These are phyloP conservation scores for Malbranchea cinnamomea DNA, from an alignment of 2,329 filamentous ascomycete species.

Conservation along the genomic window DNA sequence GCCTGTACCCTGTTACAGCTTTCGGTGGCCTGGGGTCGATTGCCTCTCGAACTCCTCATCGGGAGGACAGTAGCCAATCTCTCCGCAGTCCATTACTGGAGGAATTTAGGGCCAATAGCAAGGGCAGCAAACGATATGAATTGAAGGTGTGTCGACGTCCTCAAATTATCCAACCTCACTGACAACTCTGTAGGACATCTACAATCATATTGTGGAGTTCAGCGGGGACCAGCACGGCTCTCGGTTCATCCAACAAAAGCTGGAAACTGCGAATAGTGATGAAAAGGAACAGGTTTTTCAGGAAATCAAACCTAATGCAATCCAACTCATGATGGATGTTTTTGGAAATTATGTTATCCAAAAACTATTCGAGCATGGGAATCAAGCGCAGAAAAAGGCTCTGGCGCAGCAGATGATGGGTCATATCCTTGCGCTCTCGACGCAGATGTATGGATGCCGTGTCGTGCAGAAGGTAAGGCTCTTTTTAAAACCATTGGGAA, in stretches of 20 bases:
- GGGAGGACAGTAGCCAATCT: slow-evolving; percentile 46
- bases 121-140: slow-evolving; percentile 61
- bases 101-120: slow-evolving; percentile 63
- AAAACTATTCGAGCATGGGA: slow-evolving; percentile 93
- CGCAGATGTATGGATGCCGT: slow-evolving; percentile 84
- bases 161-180: not conserved
- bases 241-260: slow-evolving; percentile 84
- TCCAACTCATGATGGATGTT: slow-evolving; percentile 88
- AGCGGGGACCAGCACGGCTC: slow-evolving; percentile 93
- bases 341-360: slow-evolving; percentile 99
- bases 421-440: slow-evolving; percentile 62
- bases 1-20: slow-evolving; percentile 22
- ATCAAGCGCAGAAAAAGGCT: slow-evolving; percentile 79
- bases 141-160: slow-evolving; percentile 53
- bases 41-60: slow-evolving; percentile 30
- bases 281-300: slow-evolving; percentile 84
- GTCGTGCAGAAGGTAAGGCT: slow-evolving; percentile 74
- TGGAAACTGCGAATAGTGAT: slow-evolving; percentile 85
- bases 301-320: slow-evolving; percentile 69
- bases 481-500: slow-evolving; percentile 9
- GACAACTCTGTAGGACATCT: slow-evolving; percentile 50
- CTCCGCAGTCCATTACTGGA: slow-evolving; percentile 59
- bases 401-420: slow-evolving; percentile 78
- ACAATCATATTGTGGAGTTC: slow-evolving; percentile 78
- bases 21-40: slow-evolving; percentile 17